Evolutionary conservation across 2,329 filamentous ascomycete genomes (phyloP), one percentile per base, ranked within the genome.

Genomic region (Beauveria bassiana): DNA sequence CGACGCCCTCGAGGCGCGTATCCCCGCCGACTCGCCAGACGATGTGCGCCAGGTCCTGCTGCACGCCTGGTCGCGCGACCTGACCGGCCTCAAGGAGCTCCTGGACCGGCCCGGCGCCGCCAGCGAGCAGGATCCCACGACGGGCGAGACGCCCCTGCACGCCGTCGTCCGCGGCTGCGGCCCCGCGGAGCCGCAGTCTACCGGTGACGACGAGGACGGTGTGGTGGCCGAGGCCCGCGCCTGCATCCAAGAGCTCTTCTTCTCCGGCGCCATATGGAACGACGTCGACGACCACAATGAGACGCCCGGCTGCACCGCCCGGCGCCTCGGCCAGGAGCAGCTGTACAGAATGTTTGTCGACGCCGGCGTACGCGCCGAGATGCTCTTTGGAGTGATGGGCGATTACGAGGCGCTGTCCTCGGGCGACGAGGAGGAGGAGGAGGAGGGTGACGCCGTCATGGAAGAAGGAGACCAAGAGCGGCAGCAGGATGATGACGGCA

Each of bases 251-350:
- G 84, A 95, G 70, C 81, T 98, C 8, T 86, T 98, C 63, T 83
- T 93, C 69, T 88, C 89, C 67, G 95, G 95, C 38, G 95, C 91
- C 12, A 97, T 98, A 67, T 99, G 95, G 95, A 99, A 99, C 76
- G 93, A 97, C 72, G 79, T 98, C 61, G 91, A 98, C 73, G 77
- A 80, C 66, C 88, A 90, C 67, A 84, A 91, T 68, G 93, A 98
- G 79, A 98, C 95, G 3, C 92, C 95, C 0, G 95, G 92, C 8
- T 98, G 93, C 72, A 78, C 97, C 49, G 95, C 95, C 9, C 79
- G 81, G 62, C 78, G 85, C 28, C 72, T 97, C 26, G 88, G 89
- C 0, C 78, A 90, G 68, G 80, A 75, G 59, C 81, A 85, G 55
- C 76, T 97, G 42, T 98, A 99, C 71, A 84, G 88, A 46, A 74